Base-by-base conservation (phyloP, 768 basidiomycete genomes). In the Agaricus bisporus region DNA sequence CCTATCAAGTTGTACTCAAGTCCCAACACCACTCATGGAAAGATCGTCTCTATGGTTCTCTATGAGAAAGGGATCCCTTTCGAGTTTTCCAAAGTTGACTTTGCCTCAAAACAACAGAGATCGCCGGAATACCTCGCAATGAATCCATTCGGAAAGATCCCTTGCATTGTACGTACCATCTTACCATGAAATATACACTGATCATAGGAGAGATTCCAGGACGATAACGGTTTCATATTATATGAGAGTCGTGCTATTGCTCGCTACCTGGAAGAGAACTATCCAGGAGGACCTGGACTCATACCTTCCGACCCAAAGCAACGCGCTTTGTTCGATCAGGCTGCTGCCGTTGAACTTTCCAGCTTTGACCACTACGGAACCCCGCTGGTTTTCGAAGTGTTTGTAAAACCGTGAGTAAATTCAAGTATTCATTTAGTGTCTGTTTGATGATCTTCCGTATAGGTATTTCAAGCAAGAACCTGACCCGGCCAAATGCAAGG, bases 71-170 rank as follows among this genome's bases (percentile, higher is more conserved):
- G 71, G 1, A 68, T 85, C 6, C 73, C 78, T 0, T 83, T 73
- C 61, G 75, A 79, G 55, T 55, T 80, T 49, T 55, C 74, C 41
- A 10, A 44, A 10, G 52, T 83, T 63, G 69, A 82, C 58, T 56
- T 79, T 20, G 0, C 45, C 26, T 73, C 71, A 60, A 63, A 62
- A 29, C 66, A 68, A 37, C 77, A 79, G 22, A 82, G 78, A 63
- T 6, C 60, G 0, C 58, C 71, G 1, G 70, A 60, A 15, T 76
- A 64, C 63, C 15, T 72, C 12, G 55, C 61, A 10, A 61, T 68
- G 35, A 80, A 86, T 57, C 84, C 85, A 0, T 83, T 81, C 61
- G 79, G 81, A 7, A 75, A 78, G 59, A 69, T 79, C 28, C 82
- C 82, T 6, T 76, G 72, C 62, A 71, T 83, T 49, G 76, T 73